These are phyloP conservation scores for Penicillium maclennaniae DNA, from an alignment of 495 filamentous ascomycete species.

Conservation along the genomic window DNA sequence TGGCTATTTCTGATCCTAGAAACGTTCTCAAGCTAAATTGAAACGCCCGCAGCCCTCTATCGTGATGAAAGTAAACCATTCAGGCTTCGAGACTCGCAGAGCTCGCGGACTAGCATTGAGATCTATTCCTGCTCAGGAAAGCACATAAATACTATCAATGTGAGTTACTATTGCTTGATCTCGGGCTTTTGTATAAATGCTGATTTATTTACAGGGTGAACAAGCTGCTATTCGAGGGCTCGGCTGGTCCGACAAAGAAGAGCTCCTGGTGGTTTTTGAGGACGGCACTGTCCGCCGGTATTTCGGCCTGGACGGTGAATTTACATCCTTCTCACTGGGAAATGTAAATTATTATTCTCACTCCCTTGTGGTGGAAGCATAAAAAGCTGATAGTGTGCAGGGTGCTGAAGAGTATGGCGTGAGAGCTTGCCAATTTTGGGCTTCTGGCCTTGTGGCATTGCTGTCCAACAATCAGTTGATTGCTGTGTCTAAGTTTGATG, in stretches of 20 bases:
- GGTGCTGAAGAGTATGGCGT: conserved; percentile 85
- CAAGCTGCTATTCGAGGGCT: conserved; percentile 83
- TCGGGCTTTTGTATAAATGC: not conserved
- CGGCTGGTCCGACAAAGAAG: conserved; percentile 97
- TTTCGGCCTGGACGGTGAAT: conserved; percentile 86
- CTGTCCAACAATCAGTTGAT: conserved; percentile 85
- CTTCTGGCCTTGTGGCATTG: conserved; percentile 87
- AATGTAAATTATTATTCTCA: conserved; percentile 49
- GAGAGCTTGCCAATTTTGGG: conserved; percentile 83
- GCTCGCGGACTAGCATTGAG: conserved; percentile 80
- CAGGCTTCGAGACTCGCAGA: conserved; percentile 65
- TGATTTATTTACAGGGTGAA: conserved; percentile 66
- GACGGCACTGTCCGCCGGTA: conserved; percentile 93
- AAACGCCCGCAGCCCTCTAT: conserved; percentile 62
- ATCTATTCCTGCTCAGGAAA: conserved; percentile 91
- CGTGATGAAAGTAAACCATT: conserved; percentile 84
- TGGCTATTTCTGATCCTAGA: conserved; percentile 11
- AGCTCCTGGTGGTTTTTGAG: conserved; percentile 79
- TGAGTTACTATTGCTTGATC: conserved; percentile 26
- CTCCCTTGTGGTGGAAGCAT: not conserved
- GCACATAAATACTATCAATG: conserved; percentile 67
- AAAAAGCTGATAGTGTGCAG: conserved; percentile 34
- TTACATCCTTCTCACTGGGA: conserved; percentile 92
- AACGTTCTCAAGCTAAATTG: conserved; percentile 1
- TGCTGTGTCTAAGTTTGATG: conserved; percentile 81